A percentile compares a stretch with the other conserved stretches of the same genome.
phyloP scores from a whole-genome alignment of 2,329 filamentous ascomycete species.

The Gnomoniopsis smithogilvyi region DNA sequence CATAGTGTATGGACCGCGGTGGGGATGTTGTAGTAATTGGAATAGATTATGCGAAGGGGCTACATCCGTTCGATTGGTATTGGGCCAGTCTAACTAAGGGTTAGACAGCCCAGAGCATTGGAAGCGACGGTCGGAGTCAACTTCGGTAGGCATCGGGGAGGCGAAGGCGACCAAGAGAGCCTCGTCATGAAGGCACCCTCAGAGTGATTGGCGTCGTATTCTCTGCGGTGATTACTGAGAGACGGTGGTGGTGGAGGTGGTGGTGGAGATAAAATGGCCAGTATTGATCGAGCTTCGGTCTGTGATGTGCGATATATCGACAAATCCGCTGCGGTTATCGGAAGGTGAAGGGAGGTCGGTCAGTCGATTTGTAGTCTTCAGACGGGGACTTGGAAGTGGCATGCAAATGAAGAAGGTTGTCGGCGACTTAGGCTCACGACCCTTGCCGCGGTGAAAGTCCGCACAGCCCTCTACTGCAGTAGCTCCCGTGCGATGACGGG shows the following conservation, averaged over 20 bases:
- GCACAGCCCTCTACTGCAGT: background rate
- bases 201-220: conserved; percentile 6
- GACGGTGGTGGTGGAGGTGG: background rate
- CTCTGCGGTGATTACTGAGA: background rate
- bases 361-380: too few relatives aligned
- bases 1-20: conserved; percentile 46
- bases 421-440: background rate
- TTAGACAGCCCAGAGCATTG: conserved; percentile 37
- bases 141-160: conserved; percentile 42
- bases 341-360: background rate
- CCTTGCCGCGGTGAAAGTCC: background rate
- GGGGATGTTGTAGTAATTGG: conserved; percentile 26
- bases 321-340: background rate
- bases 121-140: conserved; percentile 37
- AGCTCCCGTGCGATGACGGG: background rate
- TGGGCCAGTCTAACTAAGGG: conserved; percentile 37
- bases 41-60: conserved; percentile 27
- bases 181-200: conserved; percentile 20
- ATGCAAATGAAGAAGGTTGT: background rate
- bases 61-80: conserved; percentile 41
- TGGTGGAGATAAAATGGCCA: background rate
- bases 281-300: background rate
- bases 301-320: background rate
- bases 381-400: background rate
- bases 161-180: conserved; percentile 21